A percentile compares a stretch with the other conserved stretches of the same genome.
These are phyloP conservation scores for Yamadazyma philogaea DNA, from an alignment of 805 yeast genomes.

Conservation along the genomic window DNA sequence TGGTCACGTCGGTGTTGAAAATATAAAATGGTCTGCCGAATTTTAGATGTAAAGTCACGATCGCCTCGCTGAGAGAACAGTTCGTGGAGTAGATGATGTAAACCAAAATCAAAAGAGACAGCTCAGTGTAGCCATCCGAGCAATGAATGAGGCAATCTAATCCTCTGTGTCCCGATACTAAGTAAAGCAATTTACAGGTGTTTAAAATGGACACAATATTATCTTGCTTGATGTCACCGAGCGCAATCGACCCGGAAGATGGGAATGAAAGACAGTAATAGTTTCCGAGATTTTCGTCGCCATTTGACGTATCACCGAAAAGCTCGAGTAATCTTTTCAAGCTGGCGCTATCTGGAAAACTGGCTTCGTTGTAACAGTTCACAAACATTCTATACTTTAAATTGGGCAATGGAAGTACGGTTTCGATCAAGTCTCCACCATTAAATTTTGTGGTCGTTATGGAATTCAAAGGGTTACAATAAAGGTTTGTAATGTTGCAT, in stretches of 20 bases:
- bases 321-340: constrained; percentile 25
- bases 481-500: constrained; percentile 17
- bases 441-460: constrained; percentile 35
- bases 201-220: constrained; percentile 64
- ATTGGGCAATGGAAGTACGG: constrained; percentile 43
- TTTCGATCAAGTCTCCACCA: constrained; percentile 19
- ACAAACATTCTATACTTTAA: constrained; percentile 55
- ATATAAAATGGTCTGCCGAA: constrained; percentile 80
- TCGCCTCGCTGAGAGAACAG: constrained; percentile 58
- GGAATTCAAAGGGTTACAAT: constrained; percentile 51
- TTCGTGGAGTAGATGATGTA: constrained; percentile 70
- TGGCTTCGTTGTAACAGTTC: constrained; percentile 58
- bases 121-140: constrained; percentile 90
- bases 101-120: constrained; percentile 69
- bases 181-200: constrained; percentile 63
- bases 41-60: constrained; percentile 57
- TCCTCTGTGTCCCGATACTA: constrained; percentile 27
- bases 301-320: constrained; percentile 15
- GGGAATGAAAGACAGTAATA: constrained; percentile 59
- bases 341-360: constrained; percentile 47
- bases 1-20: constrained; percentile 69
- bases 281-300: constrained; percentile 18
- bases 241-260: constrained; percentile 76
- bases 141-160: constrained; percentile 63
- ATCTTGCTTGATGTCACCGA: constrained; percentile 65